Conservation (phyloP, 768 basidiomycete species). For the Psilocybe subaeruginosa region DNA sequence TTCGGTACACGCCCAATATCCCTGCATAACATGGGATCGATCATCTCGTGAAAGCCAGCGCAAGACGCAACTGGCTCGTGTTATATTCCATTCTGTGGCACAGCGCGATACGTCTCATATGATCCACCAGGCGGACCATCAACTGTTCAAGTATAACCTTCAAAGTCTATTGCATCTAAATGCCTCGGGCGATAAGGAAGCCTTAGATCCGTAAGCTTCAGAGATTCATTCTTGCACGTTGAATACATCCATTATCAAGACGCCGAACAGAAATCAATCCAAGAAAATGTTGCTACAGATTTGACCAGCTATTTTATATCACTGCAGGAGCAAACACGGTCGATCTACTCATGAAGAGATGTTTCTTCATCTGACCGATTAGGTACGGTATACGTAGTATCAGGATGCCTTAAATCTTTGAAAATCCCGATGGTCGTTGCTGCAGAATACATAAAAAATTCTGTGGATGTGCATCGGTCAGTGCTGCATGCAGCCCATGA, state of each 20-base stretch:
- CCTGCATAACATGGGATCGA: not conserved
- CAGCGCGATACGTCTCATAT: not conserved
- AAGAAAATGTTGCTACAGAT: no score
- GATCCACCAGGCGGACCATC: not conserved
- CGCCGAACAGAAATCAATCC: not conserved
- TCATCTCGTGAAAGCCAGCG: not conserved
- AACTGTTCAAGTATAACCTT: not conserved
- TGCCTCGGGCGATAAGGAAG: not conserved
- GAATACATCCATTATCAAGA: not conserved
- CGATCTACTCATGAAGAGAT: no score
- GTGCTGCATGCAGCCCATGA: no score
- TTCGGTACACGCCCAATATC: conserved; percentile 9
- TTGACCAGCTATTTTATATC: no score
- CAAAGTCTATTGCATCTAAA: not conserved
- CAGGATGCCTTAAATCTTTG: no score
- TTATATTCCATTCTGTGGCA: not conserved
- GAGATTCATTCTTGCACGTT: not conserved
- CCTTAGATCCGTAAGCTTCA: not conserved
- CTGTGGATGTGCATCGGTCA: no score
- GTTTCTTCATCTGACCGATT: no score
- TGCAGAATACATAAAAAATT: no score
- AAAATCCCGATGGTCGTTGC: no score
- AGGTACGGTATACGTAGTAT: no score
- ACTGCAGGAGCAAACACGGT: no score
- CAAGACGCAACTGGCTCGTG: not conserved